Conservation (phyloP, 805 yeast genomes). For the Hanseniaspora lindneri region DNA sequence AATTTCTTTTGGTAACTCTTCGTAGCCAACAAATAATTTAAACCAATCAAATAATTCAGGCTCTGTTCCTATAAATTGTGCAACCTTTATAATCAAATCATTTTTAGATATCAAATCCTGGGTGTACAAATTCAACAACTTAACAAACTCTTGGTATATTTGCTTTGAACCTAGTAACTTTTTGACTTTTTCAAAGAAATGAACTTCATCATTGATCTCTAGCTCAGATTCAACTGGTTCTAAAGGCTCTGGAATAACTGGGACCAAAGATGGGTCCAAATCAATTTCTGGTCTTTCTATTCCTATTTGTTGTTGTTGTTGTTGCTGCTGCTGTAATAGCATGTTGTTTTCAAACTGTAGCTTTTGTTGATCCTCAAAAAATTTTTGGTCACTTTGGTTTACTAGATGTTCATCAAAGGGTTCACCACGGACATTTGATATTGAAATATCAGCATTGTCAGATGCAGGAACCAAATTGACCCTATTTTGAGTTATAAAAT, state of each 20-base stretch:
- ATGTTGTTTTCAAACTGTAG: constrained; percentile 20
- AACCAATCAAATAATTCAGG: constrained; percentile 82
- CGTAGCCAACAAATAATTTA: constrained; percentile 79
- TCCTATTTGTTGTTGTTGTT: constrained; percentile 22
- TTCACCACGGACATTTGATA: constrained; percentile 31
- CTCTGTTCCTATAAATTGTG: constrained; percentile 71
- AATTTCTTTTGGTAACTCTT: constrained; percentile 71
- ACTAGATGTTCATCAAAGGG: constrained; percentile 23
- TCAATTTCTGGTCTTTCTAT: constrained; percentile 33
- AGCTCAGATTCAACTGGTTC: constrained; percentile 44
- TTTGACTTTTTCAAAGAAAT: constrained; percentile 85
- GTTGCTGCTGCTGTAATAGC: constrained; percentile 20
- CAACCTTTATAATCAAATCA: constrained; percentile 71
- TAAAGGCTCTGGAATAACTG: constrained; percentile 78
- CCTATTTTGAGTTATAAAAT: constrained; percentile 5
- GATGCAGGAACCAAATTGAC: constrained; percentile 14
- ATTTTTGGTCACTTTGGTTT: constrained; percentile 17
- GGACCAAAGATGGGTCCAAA: constrained; percentile 57
- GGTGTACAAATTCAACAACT: constrained; percentile 72
- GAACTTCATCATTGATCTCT: constrained; percentile 68
- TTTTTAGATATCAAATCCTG: constrained; percentile 80
- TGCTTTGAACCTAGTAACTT: constrained; percentile 79
- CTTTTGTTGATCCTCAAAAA: constrained; percentile 20
- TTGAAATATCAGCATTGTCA: constrained; percentile 26
- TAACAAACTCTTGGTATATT: constrained; percentile 82